Percentiles rank a stretch among this genome's conserved stretches.
Conservation (phyloP, 306 rosid species). For the Arachis stenosperma region DNA sequence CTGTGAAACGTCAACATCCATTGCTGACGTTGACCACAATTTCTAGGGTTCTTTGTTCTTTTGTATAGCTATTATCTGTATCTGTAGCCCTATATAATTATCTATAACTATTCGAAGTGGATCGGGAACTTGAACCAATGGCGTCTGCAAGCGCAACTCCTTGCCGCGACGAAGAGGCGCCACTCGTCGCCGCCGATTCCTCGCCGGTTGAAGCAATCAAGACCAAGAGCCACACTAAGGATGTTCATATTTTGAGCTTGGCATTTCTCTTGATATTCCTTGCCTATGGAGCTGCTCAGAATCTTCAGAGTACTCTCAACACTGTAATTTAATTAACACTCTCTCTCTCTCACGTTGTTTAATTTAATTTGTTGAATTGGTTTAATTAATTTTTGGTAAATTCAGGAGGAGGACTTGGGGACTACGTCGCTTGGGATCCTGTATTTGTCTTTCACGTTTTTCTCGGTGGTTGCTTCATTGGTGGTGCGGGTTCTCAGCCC, state of each 20-base stretch:
- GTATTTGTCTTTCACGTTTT: constrained; percentile 79
- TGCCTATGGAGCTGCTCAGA: constrained; percentile 94
- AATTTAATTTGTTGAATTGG: neutral
- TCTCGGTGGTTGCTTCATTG: constrained; percentile 79
- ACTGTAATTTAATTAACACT: constrained; percentile 50
- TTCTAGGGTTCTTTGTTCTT: constrained; percentile 9
- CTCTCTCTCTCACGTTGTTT: no score
- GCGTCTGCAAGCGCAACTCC: constrained; percentile 39
- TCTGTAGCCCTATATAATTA: neutral
- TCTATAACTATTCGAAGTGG: neutral
- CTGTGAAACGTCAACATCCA: constrained; percentile 13
- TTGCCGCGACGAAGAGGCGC: constrained; percentile 61
- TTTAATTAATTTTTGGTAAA: neutral
- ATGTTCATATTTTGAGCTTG: constrained; percentile 69
- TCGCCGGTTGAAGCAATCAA: constrained; percentile 27
- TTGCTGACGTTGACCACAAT: constrained; percentile 22
- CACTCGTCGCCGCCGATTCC: constrained; percentile 47
- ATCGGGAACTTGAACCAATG: constrained; percentile 43
- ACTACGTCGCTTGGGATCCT: constrained; percentile 83
- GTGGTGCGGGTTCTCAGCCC: constrained; percentile 80
- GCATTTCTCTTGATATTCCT: constrained; percentile 78
- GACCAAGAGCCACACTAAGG: constrained; percentile 50
- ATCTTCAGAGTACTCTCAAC: constrained; percentile 82
- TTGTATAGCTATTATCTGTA: no score
- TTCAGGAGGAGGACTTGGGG: constrained; percentile 84